These are phyloP conservation scores for Setaria viridis DNA, from an alignment of 202 grass and related monocot species.

Conservation along the genomic window DNA sequence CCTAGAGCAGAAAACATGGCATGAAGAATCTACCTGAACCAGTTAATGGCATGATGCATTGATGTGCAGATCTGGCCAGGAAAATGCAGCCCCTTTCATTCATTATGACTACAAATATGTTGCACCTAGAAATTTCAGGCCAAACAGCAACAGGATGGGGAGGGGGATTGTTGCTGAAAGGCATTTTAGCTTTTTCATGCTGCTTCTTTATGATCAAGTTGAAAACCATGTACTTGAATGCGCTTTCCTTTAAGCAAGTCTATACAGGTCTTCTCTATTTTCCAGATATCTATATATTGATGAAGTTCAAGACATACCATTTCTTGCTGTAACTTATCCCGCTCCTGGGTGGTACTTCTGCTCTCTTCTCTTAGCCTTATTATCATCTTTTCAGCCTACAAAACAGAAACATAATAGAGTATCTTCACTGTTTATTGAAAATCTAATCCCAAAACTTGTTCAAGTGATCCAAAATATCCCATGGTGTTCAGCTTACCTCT, in stretches of 20 bases:
- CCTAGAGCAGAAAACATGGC: background rate
- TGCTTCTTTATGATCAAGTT: slow-evolving; percentile 17
- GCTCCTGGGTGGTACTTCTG: slow-evolving; percentile 64
- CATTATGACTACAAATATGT: slow-evolving; percentile 1
- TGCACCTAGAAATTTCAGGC: slow-evolving; percentile 17
- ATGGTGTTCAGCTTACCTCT: slow-evolving; percentile 62
- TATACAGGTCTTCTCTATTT: slow-evolving; percentile 10
- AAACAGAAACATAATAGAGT: slow-evolving; percentile 29
- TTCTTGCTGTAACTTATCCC: slow-evolving; percentile 81
- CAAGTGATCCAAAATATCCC: slow-evolving; percentile 30
- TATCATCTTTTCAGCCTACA: slow-evolving; percentile 92
- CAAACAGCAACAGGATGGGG: background rate
- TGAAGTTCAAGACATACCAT: slow-evolving; percentile 61
- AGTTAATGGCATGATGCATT: background rate
- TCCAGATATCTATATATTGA: slow-evolving; percentile 4
- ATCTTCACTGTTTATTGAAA: slow-evolving; percentile 12
- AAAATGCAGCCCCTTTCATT: slow-evolving; percentile 15
- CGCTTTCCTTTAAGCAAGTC: background rate
- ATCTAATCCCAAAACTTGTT: slow-evolving; percentile 28
- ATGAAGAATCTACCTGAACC: background rate
- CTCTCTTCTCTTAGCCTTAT: slow-evolving; percentile 82
- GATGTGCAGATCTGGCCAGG: background rate
- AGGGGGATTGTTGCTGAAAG: slow-evolving; percentile 1
- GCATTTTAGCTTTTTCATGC: slow-evolving; percentile 2
- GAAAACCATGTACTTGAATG: slow-evolving; percentile 2